Percentiles rank a stretch among this genome's conserved stretches.
These are phyloP conservation scores for Ophiostoma piceae DNA, from an alignment of 2,329 filamentous ascomycete species.

Conservation along the genomic window DNA sequence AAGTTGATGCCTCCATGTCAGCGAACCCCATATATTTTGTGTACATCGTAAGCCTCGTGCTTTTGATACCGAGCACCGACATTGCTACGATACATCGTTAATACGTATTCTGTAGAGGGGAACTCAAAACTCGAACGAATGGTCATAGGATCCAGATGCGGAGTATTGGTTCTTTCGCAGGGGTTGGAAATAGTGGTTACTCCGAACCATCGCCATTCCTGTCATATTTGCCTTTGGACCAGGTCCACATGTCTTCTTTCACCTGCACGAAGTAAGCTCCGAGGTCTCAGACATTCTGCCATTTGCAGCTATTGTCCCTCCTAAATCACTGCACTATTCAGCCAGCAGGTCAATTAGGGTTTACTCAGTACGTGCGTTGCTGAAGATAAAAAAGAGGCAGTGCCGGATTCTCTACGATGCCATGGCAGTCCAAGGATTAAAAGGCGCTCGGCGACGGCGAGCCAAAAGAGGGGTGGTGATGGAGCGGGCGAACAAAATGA, in stretches of 20 bases:
- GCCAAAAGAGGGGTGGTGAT: not conserved
- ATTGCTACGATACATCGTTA: not conserved
- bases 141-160: constrained; percentile 2
- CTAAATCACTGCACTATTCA: too few species aligned
- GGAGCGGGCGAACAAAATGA: not conserved
- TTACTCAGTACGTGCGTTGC: too few species aligned
- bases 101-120: not conserved
- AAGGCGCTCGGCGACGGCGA: not conserved
- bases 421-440: not conserved
- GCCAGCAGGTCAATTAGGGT: too few species aligned
- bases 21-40: not conserved
- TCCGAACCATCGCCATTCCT: not conserved
- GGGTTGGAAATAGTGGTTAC: not conserved
- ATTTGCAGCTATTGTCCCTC: too few species aligned
- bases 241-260: not conserved
- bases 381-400: too few species aligned
- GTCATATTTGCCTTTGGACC: not conserved
- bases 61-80: not conserved
- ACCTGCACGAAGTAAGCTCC: not conserved
- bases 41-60: not conserved
- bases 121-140: not conserved
- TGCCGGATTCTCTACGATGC: too few species aligned
- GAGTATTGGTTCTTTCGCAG: not conserved
- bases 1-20: not conserved
- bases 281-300: not conserved